Base-by-base conservation (phyloP, 495 filamentous ascomycete genomes). In the Friedmanniomyces endolithicus region DNA sequence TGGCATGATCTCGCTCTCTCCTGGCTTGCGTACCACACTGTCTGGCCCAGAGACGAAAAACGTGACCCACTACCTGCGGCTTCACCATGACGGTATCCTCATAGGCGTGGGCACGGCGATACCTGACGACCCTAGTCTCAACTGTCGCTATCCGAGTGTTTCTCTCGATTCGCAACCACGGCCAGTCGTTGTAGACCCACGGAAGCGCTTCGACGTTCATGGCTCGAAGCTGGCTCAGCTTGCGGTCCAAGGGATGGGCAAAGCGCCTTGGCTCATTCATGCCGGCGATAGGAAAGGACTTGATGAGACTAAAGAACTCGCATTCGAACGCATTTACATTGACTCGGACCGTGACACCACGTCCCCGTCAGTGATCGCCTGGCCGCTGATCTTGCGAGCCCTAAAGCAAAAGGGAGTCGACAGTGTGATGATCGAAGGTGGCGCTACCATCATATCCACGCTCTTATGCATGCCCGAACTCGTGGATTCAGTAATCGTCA, bases 391-490 rank as follows among this genome's bases (percentile, higher is more conserved):
- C 22, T 67, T 92, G 11, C 65, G 68, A 34, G 72, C 33, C 19
- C 24, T 61, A 14, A 48, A 43, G 22, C 22, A 23, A n/a, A 34
- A 39, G 54, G 83, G 83, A 0, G 70, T 94, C 53, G 72, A 75
- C 23, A 90, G 86, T 60, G 75, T 95, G 25, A 95, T 94, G 89
- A 75, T 95, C 37, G 89, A 95, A 68, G 88, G 88, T 0, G 88
- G 88, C 16, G 88, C 79, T 2, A 75, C 75, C 19, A 78, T 95
- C 46, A 83, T 94, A 60, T 86, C 86, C 62, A 78, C 83, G 49
- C 71, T 95, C 14, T 70, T 95, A 17, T 71, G 73, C 34, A 68
- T 72, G 16, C 74, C 77, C 50, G 64, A 67, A 43, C 71, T 89
- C 22, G 75, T 95, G 46, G 74, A 81, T 60, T 80, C 80, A 11